phyloP scores from a whole-genome alignment of 1,139 yeast genomes.

The Arxiozyma telluris region DNA sequence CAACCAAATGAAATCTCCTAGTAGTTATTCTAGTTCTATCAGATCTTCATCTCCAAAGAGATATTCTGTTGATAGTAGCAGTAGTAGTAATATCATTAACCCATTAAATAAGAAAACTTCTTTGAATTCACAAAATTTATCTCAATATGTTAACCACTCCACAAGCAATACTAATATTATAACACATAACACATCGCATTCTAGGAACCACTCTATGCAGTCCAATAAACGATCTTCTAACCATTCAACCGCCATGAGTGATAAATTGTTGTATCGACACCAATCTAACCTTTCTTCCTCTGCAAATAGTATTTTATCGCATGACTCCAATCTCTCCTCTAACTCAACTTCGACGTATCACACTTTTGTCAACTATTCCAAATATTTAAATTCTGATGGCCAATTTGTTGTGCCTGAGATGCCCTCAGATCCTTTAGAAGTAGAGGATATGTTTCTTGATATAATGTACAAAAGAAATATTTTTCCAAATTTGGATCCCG shows the following conservation, averaged over 20 bases:
- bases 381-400: slow-evolving; percentile 27
- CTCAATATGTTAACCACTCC: slow-evolving; percentile 21
- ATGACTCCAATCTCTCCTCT: slow-evolving; percentile 13
- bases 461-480: slow-evolving; percentile 72
- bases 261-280: slow-evolving; percentile 6
- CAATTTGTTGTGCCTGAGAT: slow-evolving; percentile 36
- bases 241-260: neutral
- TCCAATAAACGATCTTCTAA: slow-evolving; percentile 21
- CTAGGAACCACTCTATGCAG: slow-evolving; percentile 17
- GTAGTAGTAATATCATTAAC: slow-evolving; percentile 11
- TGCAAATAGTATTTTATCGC: slow-evolving; percentile 25
- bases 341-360: slow-evolving; percentile 1
- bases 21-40: neutral
- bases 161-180: slow-evolving; percentile 3
- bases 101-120: slow-evolving; percentile 26
- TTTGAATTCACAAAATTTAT: slow-evolving; percentile 23
- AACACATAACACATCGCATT: slow-evolving; percentile 7
- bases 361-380: slow-evolving; percentile 18
- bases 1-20: neutral
- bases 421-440: slow-evolving; percentile 51
- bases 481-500: slow-evolving; percentile 66
- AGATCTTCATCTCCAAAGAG: slow-evolving; percentile 1
- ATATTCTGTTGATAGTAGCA: neutral
- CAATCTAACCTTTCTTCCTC: slow-evolving; percentile 6
- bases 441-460: slow-evolving; percentile 57